Conservation (phyloP, 1,284 basidiomycete genomes). For the Heterobasidion parviporum region DNA sequence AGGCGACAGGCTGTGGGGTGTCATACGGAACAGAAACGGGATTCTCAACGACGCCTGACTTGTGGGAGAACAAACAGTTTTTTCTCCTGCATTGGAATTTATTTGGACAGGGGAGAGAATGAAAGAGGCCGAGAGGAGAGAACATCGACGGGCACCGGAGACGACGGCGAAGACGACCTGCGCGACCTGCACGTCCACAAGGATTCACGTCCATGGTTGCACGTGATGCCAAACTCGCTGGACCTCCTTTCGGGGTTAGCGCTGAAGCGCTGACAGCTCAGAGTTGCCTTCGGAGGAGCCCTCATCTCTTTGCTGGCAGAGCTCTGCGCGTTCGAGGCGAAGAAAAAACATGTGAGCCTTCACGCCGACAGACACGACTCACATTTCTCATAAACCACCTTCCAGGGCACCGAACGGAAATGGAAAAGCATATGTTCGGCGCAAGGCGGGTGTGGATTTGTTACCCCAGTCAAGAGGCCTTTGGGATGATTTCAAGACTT, state of each 20-base stretch:
- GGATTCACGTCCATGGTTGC: slow-evolving; percentile 2
- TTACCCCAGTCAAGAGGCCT: slow-evolving; percentile 13
- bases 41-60: slow-evolving; percentile 26
- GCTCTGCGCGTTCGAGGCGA: background rate
- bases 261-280: background rate
- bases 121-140: slow-evolving; percentile 51
- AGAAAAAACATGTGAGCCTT: slow-evolving; percentile 21
- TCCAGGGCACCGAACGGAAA: background rate
- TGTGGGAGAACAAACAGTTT: slow-evolving; percentile 61
- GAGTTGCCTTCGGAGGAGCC: background rate
- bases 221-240: background rate
- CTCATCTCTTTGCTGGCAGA: background rate
- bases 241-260: background rate
- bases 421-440: background rate
- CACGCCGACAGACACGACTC: background rate
- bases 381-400: slow-evolving; percentile 24
- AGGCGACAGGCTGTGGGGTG: slow-evolving; percentile 16
- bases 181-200: background rate
- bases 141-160: slow-evolving; percentile 43
- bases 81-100: slow-evolving; percentile 35
- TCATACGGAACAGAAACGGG: slow-evolving; percentile 32
- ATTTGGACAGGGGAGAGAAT: slow-evolving; percentile 55
- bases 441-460: background rate
- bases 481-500: slow-evolving; percentile 32
- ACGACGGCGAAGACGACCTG: no score